Evolutionary conservation across 305 asterid species (phyloP), one percentile per base, ranked within the genome.

Genomic region (Fraxinus ornus): DNA sequence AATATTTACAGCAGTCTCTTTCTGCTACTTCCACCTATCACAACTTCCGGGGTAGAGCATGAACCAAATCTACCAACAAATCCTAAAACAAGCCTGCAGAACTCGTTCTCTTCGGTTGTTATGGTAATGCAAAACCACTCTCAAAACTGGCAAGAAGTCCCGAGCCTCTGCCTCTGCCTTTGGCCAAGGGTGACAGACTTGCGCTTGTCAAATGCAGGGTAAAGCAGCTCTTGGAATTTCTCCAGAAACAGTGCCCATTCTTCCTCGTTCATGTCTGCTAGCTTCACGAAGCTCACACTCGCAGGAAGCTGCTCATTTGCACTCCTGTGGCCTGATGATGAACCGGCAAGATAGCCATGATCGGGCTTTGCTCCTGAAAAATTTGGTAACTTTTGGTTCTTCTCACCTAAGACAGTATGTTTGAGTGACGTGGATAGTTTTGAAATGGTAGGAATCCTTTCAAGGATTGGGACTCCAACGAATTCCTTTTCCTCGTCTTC

Each of bases 101-200:
- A 36, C 79, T 89, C 85, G 86, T 87, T 87, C 79, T 52, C 84
- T 37, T 82, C 86, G 79, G 66, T 80, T 70, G 83, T 76, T 76
- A 81, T 15, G 22, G 84, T 32, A 52, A 83, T 75, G 80, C 19
- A 52, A 78, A 82, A 85, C 78, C 86, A 7, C 81, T 82, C 90
- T 95, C 99, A 96, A 92, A 96, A 96, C 98, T 91, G 93, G 94
- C 99, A 96, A 76, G 99, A 96, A 85, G 99, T 94, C 55, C 99
- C 98, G 0, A 96, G 98, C 75, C 73, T 62, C 72, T 52, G 64
- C 64, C 90, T 84, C 92, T 92, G 98, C 89, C 83, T 89, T 91
- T 91, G 97, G 7, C 97, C 94, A 10, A 85, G 83, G 0, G 92
- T 79, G 39, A 80, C 79, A 0, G 92, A 86, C 88, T 91, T 93